A percentile compares a stretch with the other conserved stretches of the same genome.
These are phyloP conservation scores for Plasmodium yoelii DNA, from an alignment of 169 alveolate species.

Conservation along the genomic window DNA sequence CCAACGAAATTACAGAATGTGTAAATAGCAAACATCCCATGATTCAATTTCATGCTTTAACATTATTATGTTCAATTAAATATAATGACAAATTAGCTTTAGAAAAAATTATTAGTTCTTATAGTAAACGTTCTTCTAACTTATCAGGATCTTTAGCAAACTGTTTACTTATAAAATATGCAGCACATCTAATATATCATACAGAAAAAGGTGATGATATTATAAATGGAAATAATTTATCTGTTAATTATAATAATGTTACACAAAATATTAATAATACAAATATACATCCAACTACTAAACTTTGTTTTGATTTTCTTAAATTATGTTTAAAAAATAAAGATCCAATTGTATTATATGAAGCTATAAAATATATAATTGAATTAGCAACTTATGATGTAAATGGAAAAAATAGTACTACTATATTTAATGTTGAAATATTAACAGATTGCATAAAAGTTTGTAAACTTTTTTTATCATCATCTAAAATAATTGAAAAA, in stretches of 20 bases:
- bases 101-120: conserved; percentile 82
- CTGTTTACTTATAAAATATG: conserved; percentile 81
- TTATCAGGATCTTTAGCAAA: conserved; percentile 81
- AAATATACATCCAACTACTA: conserved; percentile 57
- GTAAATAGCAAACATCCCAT: conserved; percentile 90
- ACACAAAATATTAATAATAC: neutral
- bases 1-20: conserved; percentile 90
- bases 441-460: conserved; percentile 50
- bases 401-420: conserved; percentile 30
- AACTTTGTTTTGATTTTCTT: conserved; percentile 57
- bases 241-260: neutral
- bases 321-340: conserved; percentile 47
- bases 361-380: conserved; percentile 28
- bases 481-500: conserved; percentile 55
- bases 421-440: conserved; percentile 71
- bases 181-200: conserved; percentile 41
- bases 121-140: conserved; percentile 66
- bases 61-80: conserved; percentile 93
- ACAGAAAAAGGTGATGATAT: conserved; percentile 37
- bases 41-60: conserved; percentile 96
- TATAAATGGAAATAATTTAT: neutral
- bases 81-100: conserved; percentile 88
- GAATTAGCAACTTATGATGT: conserved; percentile 24
- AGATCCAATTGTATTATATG: conserved; percentile 41
- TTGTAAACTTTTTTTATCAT: conserved; percentile 69